These are phyloP conservation scores for Euphorbia corollata DNA, from an alignment of 441 rosid genomes.

Conservation along the genomic window DNA sequence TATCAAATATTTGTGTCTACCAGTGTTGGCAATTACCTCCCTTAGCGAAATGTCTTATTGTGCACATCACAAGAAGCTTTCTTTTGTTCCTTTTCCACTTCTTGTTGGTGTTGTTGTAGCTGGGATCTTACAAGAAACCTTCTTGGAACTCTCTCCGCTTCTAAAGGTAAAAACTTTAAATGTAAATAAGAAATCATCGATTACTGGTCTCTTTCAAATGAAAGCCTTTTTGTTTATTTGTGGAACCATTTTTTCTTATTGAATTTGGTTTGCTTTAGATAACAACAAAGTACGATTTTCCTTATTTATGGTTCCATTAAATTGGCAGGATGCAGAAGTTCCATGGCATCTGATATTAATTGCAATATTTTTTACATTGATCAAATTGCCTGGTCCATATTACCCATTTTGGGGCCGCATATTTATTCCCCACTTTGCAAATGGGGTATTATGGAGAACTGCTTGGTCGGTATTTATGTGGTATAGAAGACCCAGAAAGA, in stretches of 20 bases:
- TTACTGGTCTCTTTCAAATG: neutral
- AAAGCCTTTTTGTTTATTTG: constrained; percentile 1
- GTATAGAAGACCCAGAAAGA: constrained; percentile 45
- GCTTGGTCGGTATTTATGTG: constrained; percentile 53
- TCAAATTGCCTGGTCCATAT: constrained; percentile 35
- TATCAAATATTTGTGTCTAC: constrained; percentile 55
- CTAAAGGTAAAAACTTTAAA: constrained; percentile 48
- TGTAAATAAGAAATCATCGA: neutral
- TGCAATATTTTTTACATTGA: constrained; percentile 46
- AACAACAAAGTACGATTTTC: neutral
- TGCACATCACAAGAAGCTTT: constrained; percentile 72
- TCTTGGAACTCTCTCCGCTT: constrained; percentile 57
- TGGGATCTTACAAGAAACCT: constrained; percentile 45
- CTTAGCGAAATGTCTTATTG: constrained; percentile 91
- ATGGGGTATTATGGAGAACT: constrained; percentile 63
- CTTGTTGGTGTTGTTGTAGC: constrained; percentile 60
- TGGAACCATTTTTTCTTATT: neutral
- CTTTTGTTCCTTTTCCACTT: constrained; percentile 56
- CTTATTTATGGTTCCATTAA: constrained; percentile 18
- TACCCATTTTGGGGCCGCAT: constrained; percentile 22
- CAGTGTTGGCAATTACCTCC: constrained; percentile 60
- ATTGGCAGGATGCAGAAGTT: constrained; percentile 67
- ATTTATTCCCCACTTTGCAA: constrained; percentile 62
- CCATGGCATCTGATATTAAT: constrained; percentile 74
- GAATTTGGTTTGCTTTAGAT: neutral